Conservation (phyloP, 2,329 filamentous ascomycete genomes). For the Fusarium sp. region DNA sequence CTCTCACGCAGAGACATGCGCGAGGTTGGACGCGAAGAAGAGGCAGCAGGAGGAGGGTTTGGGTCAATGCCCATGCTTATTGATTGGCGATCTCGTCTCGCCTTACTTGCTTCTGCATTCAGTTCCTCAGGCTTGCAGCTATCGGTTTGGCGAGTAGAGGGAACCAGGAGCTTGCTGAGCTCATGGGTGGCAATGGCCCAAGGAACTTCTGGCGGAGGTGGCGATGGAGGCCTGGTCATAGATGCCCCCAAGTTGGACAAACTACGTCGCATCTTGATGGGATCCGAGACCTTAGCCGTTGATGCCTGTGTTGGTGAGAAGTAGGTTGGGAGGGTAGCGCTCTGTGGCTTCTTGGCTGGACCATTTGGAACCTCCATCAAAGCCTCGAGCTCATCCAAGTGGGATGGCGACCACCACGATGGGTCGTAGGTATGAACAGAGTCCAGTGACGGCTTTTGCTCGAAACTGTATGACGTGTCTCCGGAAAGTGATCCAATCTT, state of each 20-base stretch:
- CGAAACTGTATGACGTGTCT: slow-evolving; percentile 33
- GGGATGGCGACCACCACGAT: slow-evolving; percentile 73
- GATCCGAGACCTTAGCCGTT: slow-evolving; percentile 78
- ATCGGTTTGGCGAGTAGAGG: slow-evolving; percentile 74
- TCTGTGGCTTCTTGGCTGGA: slow-evolving; percentile 63
- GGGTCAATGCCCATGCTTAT: slow-evolving; percentile 48
- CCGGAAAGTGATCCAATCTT: slow-evolving; percentile 55
- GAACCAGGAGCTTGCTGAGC: slow-evolving; percentile 83
- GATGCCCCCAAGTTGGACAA: slow-evolving; percentile 62
- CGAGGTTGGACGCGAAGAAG: slow-evolving; percentile 56
- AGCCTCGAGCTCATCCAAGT: slow-evolving; percentile 75
- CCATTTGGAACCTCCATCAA: slow-evolving; percentile 61
- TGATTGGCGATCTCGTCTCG: slow-evolving; percentile 71
- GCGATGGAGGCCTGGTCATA: slow-evolving; percentile 60
- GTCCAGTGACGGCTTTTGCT: slow-evolving; percentile 22
- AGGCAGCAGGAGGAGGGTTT: slow-evolving; percentile 38
- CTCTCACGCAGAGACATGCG: slow-evolving; percentile 79
- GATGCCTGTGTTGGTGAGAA: slow-evolving; percentile 90
- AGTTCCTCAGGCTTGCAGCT: slow-evolving; percentile 85
- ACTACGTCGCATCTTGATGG: slow-evolving; percentile 71
- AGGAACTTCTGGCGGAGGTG: slow-evolving; percentile 81
- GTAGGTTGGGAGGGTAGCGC: slow-evolving; percentile 73
- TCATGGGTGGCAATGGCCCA: slow-evolving; percentile 89
- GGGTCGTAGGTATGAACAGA: slow-evolving; percentile 66
- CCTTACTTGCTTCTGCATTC: slow-evolving; percentile 71